Evolutionary conservation across 2,329 filamentous ascomycete genomes (phyloP).

Genomic region (Hymenoscyphus fraxineus): DNA sequence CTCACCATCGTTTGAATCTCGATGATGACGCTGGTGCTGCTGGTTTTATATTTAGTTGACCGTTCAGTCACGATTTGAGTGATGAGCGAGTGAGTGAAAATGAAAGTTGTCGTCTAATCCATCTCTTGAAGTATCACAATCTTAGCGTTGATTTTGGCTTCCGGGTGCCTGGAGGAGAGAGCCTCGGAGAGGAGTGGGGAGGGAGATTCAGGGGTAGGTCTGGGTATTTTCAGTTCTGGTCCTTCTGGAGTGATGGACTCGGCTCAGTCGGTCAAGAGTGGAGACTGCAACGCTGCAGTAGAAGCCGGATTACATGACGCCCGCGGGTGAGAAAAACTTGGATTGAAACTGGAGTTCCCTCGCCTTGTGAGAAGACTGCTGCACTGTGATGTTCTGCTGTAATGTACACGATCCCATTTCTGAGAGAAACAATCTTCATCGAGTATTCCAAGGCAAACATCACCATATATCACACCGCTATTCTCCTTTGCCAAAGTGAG

Average conservation of each 20-base stretch:
- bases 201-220: not conserved
- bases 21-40: not conserved
- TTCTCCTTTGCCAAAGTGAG: not conserved
- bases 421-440: not conserved
- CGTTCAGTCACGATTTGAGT: not conserved
- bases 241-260: not conserved
- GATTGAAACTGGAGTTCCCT: not conserved
- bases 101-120: not conserved
- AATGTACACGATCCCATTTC: not conserved
- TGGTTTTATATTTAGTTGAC: not conserved
- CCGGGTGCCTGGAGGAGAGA: not conserved
- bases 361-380: not conserved
- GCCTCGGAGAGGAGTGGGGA: not conserved
- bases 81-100: not conserved
- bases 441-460: not conserved
- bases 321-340: not conserved
- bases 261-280: not conserved
- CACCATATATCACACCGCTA: not conserved
- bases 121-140: not conserved
- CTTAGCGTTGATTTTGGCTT: not conserved
- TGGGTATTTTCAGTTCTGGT: not conserved
- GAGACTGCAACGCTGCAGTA: not conserved
- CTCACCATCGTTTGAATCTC: not conserved
- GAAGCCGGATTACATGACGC: not conserved
- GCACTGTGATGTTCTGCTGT: no score